Evolutionary conservation across 2,329 filamentous ascomycete species (phyloP).

Genomic region (Phyllosticta ampelicida): DNA sequence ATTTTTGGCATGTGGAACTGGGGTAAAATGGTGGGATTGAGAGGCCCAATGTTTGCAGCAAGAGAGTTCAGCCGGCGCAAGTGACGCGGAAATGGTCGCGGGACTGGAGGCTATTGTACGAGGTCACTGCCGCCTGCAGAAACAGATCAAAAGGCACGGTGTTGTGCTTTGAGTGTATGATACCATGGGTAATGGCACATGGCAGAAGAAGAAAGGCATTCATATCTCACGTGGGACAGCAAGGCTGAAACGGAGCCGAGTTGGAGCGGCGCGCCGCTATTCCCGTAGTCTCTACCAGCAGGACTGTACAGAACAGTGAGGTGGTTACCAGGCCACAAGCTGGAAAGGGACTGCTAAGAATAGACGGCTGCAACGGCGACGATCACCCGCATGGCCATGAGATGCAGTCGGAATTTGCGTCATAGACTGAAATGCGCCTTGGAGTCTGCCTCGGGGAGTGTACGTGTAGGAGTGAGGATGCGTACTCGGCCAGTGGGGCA

Average conservation of each 20-base stretch:
- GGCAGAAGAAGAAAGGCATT: neutral
- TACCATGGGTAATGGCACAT: too few relatives aligned
- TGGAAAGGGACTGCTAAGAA: constrained; percentile 3
- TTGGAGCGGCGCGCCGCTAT: neutral
- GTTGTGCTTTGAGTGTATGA: neutral
- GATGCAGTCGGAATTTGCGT: neutral
- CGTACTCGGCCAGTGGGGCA: too few relatives aligned
- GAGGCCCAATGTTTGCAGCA: neutral
- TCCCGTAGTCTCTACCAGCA: neutral
- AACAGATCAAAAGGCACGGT: too few relatives aligned
- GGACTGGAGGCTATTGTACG: too few relatives aligned
- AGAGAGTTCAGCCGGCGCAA: neutral
- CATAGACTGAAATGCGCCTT: neutral
- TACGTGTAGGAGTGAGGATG: too few relatives aligned
- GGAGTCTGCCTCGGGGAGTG: neutral
- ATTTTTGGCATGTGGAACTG: neutral
- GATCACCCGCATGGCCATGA: neutral
- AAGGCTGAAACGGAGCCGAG: constrained; percentile 6
- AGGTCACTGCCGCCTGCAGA: too few relatives aligned
- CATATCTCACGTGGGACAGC: constrained; percentile 2
- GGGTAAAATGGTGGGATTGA: neutral
- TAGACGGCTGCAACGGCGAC: constrained; percentile 5
- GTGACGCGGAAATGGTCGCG: neutral
- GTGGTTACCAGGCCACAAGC: neutral
- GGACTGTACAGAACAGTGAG: too few relatives aligned